Base-by-base conservation (phyloP, 129 eudicot genomes). In the Flaveria trinervia region DNA sequence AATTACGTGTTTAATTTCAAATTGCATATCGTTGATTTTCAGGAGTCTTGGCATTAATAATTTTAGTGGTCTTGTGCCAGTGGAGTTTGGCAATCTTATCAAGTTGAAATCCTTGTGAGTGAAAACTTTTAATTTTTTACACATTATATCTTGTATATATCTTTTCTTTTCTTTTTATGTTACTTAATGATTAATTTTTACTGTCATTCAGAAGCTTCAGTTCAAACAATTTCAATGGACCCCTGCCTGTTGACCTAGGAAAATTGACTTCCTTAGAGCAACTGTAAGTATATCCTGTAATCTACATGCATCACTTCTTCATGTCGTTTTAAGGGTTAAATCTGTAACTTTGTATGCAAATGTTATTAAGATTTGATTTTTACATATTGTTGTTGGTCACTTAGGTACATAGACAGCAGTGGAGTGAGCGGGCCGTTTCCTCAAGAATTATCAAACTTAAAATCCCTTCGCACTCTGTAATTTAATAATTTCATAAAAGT, bases 41-140 rank as follows among this genome's bases (percentile, higher is more conserved):
- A 89, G 96, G 91, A 83, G 91, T 73, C 74, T 89, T 77, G 96
- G 96, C 67, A 89, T 86, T 51, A 89, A 89, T 77, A 89, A 89
- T 73, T 69, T 89, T 71, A 89, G 78, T 44, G 91, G 96, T 11
- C 67, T 72, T 9, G 86, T 89, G 84, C 96, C 96, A 26, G 51
- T 60, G 60, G 86, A 84, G 83, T 86, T 89, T 57, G 96, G 96
- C 66, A 86, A 79, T 65, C 85, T 89, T 52, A 86, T 89, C 70
- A 81, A 72, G 60, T 65, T 89, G 84, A 71, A 77, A 76, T 86
- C 91, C 55, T 71, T 89, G 96, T 89, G 59, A 89, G 96, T 73
- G 62, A 49, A 74, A 49, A 23, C 20, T 68, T 73, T 20, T n/a
- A 9, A 69, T 65, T 12, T 45, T 52, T 26, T 30, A 9, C 7